Percentiles rank a stretch among this genome's conserved stretches.
phyloP scores from a whole-genome alignment of 352 stramenopile genomes.

The Pythium myriotylum region DNA sequence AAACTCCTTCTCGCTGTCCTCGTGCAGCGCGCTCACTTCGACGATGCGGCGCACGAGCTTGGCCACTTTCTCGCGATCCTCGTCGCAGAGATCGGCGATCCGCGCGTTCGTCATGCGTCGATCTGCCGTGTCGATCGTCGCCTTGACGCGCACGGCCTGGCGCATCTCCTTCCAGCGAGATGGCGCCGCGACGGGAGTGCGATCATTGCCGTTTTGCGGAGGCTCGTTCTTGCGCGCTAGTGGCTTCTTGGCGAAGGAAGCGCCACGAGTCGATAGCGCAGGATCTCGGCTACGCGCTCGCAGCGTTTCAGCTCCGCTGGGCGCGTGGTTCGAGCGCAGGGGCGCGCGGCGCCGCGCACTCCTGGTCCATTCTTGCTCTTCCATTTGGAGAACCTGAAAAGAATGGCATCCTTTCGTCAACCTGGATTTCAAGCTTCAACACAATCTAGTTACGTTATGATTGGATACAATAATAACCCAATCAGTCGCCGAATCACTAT shows the following conservation, averaged over 20 bases:
- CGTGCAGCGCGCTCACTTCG: slow-evolving; percentile 63
- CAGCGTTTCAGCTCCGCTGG: slow-evolving; percentile 1
- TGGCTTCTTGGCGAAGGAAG: slow-evolving; percentile 16
- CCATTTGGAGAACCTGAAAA: slow-evolving; percentile 18
- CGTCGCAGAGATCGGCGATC: slow-evolving; percentile 71
- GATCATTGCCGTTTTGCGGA: not conserved
- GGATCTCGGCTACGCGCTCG: not conserved
- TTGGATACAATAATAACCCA: slow-evolving; percentile 15
- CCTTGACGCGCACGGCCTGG: slow-evolving; percentile 60
- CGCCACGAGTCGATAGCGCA: slow-evolving; percentile 7
- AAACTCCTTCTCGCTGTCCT: slow-evolving; percentile 60
- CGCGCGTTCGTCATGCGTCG: slow-evolving; percentile 27
- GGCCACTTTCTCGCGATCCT: slow-evolving; percentile 81
- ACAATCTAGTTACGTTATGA: not conserved
- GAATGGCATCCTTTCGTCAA: slow-evolving; percentile 10
- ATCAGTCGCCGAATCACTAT: not conserved
- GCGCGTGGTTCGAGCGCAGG: not conserved
- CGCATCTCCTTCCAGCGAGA: slow-evolving; percentile 75
- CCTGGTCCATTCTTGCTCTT: slow-evolving; percentile 28
- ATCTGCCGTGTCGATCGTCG: slow-evolving; percentile 43
- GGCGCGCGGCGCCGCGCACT: slow-evolving; percentile 22
- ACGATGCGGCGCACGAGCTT: slow-evolving; percentile 78
- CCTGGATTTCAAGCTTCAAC: slow-evolving; percentile 1
- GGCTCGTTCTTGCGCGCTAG: slow-evolving; percentile 16
- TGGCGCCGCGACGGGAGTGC: slow-evolving; percentile 12